Base-by-base conservation (phyloP, 306 rosid genomes). In the Coriaria nepalensis region DNA sequence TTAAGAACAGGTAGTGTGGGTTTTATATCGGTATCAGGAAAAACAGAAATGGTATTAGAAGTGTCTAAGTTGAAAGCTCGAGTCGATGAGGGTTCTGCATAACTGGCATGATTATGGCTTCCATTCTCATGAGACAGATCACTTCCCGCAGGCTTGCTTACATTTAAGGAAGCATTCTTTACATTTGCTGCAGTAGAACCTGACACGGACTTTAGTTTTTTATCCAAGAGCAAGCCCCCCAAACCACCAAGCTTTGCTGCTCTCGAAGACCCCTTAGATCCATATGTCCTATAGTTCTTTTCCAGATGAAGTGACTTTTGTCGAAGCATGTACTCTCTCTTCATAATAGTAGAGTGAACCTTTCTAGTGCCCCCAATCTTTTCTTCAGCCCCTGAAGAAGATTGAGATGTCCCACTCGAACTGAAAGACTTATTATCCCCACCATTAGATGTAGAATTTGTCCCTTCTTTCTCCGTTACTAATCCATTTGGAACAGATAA, bases 241-340 rank as follows among this genome's bases (percentile, higher is more conserved):
- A 78, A 59, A 55, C 80, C 78, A 62, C 77, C 68, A 61, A 73
- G 57, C 75, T 75, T 83, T 45, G 78, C 92, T 59, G 78, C 72
- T 73, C 86, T 74, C 43, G 79, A 80, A 59, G 83, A 73, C 33
- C 90, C 93, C 59, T 88, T 88, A 35, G 76, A 62, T 48, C 95
- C 94, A 49, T 78, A 74, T 8, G 86, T 76, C 39, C 77, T 83
- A 47, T 65, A 66, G 62, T 72, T 53, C 64, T 86, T 86, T 56
- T 81, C 96, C 73, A 73, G 53, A 33, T 78, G 93, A 53, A 73
- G 72, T 38, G 94, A 66, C 71, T 88, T 83, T 13, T 88, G 95
- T 37, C 83, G 86, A 43, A 83, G 80, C 72, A 78, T 66, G 78
- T 74, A 74, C 13, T 88, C 96, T 74, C 88, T 78, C 75, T 70